Evolutionary conservation across 768 basidiomycete species (phyloP).

Genomic region (Neoboletus brunneissimus): DNA sequence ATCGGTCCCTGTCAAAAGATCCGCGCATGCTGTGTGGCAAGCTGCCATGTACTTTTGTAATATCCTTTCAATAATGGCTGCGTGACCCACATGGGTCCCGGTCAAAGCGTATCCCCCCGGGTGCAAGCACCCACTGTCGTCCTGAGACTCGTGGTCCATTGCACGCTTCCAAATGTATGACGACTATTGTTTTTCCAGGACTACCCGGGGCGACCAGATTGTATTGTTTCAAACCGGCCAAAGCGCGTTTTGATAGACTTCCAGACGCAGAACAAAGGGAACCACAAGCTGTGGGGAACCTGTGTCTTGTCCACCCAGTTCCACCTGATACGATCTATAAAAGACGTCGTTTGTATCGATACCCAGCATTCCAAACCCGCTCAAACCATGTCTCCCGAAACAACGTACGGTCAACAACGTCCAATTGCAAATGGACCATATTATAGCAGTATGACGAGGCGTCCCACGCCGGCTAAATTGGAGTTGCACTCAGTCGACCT

Average conservation of each 20-base stretch:
- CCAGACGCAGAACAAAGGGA: conserved; percentile 17
- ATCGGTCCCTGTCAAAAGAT: not conserved
- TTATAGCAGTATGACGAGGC: not conserved
- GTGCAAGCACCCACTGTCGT: not conserved
- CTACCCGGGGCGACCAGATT: not conserved
- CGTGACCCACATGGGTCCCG: too few species aligned
- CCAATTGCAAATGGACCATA: not conserved
- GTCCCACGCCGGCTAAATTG: not conserved
- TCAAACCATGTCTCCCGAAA: conserved; percentile 4
- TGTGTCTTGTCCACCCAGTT: conserved; percentile 12
- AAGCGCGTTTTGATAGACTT: conserved; percentile 9
- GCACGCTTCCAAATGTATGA: not conserved
- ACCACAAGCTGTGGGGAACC: conserved; percentile 14
- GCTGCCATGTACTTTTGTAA: too few species aligned
- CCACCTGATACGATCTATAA: conserved; percentile 14
- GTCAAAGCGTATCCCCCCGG: conserved; percentile 4
- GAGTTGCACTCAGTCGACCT: conserved; percentile 25
- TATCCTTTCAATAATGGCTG: not conserved
- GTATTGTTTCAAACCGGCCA: conserved; percentile 11
- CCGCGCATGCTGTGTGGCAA: not conserved
- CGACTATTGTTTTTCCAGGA: conserved; percentile 7
- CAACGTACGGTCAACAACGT: not conserved
- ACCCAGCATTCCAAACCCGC: not conserved
- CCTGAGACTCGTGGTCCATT: not conserved
- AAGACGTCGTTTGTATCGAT: not conserved